phyloP scores from a whole-genome alignment of 352 stramenopile genomes.

The Phytophthora brassicae region DNA sequence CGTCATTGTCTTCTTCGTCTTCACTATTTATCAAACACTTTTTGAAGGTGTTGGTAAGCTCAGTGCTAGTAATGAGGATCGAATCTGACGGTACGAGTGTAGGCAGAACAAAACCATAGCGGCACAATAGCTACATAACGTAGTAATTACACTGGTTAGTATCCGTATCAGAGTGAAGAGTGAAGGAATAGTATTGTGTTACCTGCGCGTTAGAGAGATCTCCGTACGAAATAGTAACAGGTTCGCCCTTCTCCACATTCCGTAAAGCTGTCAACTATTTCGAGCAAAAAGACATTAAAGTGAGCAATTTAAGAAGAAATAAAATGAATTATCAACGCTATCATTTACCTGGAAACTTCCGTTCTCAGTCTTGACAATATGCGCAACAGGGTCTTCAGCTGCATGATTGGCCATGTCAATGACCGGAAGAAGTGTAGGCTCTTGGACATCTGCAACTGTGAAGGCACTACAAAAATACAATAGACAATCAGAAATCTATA shows the following conservation, averaged over 20 bases:
- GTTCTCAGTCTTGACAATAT: conserved; percentile 47
- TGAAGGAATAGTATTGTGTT: not conserved
- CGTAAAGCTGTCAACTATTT: conserved; percentile 50
- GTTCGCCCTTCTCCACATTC: conserved; percentile 40
- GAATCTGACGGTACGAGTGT: conserved; percentile 41
- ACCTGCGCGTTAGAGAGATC: conserved; percentile 77
- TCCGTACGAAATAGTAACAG: conserved; percentile 75
- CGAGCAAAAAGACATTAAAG: conserved; percentile 2
- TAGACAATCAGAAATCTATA: not conserved
- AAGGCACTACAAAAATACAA: conserved; percentile 44
- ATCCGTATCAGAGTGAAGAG: not conserved
- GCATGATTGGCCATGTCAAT: conserved; percentile 85
- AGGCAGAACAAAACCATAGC: conserved; percentile 69
- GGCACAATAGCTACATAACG: conserved; percentile 63
- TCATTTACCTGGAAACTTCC: conserved; percentile 49
- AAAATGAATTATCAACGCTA: not conserved
- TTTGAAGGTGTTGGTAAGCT: conserved; percentile 46
- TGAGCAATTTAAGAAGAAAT: not conserved
- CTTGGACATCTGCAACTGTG: conserved; percentile 29
- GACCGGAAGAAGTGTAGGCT: conserved; percentile 67
- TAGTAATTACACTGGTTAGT: not conserved
- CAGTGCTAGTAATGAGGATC: conserved; percentile 50
- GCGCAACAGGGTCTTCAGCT: conserved; percentile 36
- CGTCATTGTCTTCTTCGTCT: conserved; percentile 20
- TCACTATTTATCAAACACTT: conserved; percentile 30